Percentiles rank a stretch among this genome's conserved stretches.
Evolutionary conservation across 257 asterid genomes (phyloP).

Genomic region (Eucommia ulmoides): DNA sequence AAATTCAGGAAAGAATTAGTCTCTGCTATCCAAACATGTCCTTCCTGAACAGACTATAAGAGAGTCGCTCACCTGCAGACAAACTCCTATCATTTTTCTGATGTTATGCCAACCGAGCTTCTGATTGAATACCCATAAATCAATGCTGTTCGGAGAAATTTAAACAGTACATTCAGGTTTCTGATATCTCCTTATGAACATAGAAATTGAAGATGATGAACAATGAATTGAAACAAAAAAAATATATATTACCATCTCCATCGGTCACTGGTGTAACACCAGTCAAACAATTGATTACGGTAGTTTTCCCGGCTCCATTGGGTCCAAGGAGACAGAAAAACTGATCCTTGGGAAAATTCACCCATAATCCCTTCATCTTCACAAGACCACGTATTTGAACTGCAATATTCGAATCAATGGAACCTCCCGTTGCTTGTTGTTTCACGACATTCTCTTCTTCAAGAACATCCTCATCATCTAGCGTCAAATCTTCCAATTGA

Average conservation of each 20-base stretch:
- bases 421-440: conserved; percentile 49
- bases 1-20: conserved; percentile 13
- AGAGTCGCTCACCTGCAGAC: conserved; percentile 72
- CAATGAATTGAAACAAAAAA: conserved; percentile 4
- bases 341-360: conserved; percentile 86
- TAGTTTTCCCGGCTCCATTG: conserved; percentile 97
- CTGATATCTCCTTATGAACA: no score
- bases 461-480: conserved; percentile 82
- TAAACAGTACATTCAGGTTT: no score
- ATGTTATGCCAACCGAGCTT: conserved; percentile 70
- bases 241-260: conserved; percentile 71
- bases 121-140: conserved; percentile 75
- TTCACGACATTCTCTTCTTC: conserved; percentile 82
- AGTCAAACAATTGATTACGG: conserved; percentile 79
- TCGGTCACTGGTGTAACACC: conserved; percentile 82
- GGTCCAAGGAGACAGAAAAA: conserved; percentile 95
- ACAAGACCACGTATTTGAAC: conserved; percentile 77
- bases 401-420: conserved; percentile 43
- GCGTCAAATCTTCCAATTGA: conserved; percentile 35
- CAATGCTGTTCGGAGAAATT: conserved; percentile 64
- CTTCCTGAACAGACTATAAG: conserved; percentile 5
- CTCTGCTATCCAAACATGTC: neutral
- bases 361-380: conserved; percentile 88
- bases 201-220: conserved; percentile 4
- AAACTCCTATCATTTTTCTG: conserved; percentile 84